Conservation (phyloP, 805 yeast species). For the Yamadazyma laniorum region DNA sequence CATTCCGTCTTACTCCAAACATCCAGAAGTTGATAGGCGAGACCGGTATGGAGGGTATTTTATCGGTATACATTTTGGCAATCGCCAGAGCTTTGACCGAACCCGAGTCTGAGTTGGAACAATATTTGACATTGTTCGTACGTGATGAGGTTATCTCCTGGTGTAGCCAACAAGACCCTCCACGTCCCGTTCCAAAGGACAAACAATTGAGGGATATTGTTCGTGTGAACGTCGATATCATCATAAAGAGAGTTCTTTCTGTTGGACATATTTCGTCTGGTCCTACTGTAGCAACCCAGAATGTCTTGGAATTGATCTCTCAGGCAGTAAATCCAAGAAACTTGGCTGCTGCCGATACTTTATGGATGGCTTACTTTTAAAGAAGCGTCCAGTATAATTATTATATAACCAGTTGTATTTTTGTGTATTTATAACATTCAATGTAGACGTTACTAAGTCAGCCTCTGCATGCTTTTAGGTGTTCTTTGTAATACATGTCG, state of each 20-base stretch:
- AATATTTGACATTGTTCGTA: constrained; percentile 87
- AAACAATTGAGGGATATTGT: constrained; percentile 85
- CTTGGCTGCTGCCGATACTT: constrained; percentile 84
- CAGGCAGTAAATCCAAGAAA: constrained; percentile 95
- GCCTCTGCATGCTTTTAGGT: neutral
- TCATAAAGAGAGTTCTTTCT: constrained; percentile 74
- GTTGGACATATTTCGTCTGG: constrained; percentile 58
- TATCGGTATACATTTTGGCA: constrained; percentile 77
- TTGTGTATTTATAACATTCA: neutral
- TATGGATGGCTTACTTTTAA: constrained; percentile 93
- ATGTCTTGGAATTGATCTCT: constrained; percentile 83
- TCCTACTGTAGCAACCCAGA: constrained; percentile 82
- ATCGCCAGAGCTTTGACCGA: constrained; percentile 87
- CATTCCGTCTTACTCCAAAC: constrained; percentile 95
- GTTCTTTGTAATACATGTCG: neutral
- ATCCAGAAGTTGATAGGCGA: constrained; percentile 92
- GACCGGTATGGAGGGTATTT: constrained; percentile 87
- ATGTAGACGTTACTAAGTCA: neutral
- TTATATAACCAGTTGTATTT: too few relatives aligned
- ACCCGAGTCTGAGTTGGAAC: constrained; percentile 89
- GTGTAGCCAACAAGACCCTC: constrained; percentile 81
- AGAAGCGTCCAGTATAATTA: too few relatives aligned
- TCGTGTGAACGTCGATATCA: constrained; percentile 79
- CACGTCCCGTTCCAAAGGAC: constrained; percentile 74
- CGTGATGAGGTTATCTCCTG: constrained; percentile 94